phyloP scores from a whole-genome alignment of 345 rosid species.

The Boechera stricta region DNA sequence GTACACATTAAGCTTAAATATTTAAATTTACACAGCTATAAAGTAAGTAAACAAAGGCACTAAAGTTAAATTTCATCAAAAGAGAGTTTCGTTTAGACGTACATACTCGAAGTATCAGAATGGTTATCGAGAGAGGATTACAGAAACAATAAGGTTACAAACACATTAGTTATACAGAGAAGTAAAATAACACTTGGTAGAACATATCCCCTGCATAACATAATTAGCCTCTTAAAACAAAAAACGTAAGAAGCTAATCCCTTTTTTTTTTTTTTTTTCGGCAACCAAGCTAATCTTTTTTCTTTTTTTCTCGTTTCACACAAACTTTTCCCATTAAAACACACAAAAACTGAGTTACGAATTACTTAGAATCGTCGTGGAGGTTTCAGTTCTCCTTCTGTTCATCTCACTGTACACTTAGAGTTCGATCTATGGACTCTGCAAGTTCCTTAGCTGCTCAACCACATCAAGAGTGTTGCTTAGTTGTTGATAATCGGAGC shows the following conservation, averaged over 20 bases:
- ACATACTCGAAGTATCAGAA: neutral
- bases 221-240: slow-evolving; percentile 39
- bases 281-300: slow-evolving; percentile 15
- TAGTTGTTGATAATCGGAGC: slow-evolving; percentile 73
- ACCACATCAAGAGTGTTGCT: slow-evolving; percentile 78
- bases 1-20: too few relatives aligned
- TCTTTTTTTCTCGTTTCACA: neutral
- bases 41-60: neutral
- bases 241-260: slow-evolving; percentile 36
- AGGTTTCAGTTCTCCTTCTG: neutral
- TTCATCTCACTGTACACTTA: slow-evolving; percentile 39
- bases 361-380: neutral
- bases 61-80: neutral
- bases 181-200: slow-evolving; percentile 6
- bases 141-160: slow-evolving; percentile 22
- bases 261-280: neutral
- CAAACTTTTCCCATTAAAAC: slow-evolving; percentile 13
- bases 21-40: neutral
- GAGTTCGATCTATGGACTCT: slow-evolving; percentile 59
- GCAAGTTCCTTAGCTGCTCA: slow-evolving; percentile 71
- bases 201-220: slow-evolving; percentile 11
- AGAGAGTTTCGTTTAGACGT: neutral
- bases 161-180: slow-evolving; percentile 1
- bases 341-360: slow-evolving; percentile 20
- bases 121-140: neutral